These are phyloP conservation scores for Casuarina cunninghamiana DNA, from an alignment of 306 rosid species.

Conservation along the genomic window DNA sequence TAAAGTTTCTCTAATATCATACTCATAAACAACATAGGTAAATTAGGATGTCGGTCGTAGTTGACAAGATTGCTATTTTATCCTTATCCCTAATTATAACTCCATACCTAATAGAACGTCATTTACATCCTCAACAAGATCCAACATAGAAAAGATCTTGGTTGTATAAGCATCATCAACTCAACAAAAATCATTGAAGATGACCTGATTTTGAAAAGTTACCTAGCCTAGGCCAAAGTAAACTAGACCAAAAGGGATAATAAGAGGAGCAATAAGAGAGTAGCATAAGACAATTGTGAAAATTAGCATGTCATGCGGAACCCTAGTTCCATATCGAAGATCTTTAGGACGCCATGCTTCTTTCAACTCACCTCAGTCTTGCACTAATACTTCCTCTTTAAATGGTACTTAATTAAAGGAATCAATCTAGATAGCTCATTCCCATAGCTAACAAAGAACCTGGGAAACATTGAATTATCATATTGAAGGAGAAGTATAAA, in stretches of 20 bases:
- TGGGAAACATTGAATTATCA: slow-evolving; percentile 28
- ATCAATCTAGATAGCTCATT: slow-evolving; percentile 82
- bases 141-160: too few species aligned
- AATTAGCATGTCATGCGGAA: slow-evolving; percentile 82
- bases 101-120: too few species aligned
- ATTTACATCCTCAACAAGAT: too few species aligned
- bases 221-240: slow-evolving; percentile 94
- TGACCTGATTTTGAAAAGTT: slow-evolving; percentile 88
- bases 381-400: slow-evolving; percentile 82
- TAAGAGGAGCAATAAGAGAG: slow-evolving; percentile 81
- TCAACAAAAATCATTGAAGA: slow-evolving; percentile 13
- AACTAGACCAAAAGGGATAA: slow-evolving; percentile 76
- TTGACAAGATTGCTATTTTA: too few species aligned
- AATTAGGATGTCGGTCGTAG: too few species aligned
- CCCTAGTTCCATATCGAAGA: slow-evolving; percentile 77
- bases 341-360: slow-evolving; percentile 91
- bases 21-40: too few species aligned
- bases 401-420: slow-evolving; percentile 84
- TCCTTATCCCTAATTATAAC: too few species aligned
- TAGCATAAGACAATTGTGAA: slow-evolving; percentile 78
- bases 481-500: slow-evolving; percentile 19
- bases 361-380: slow-evolving; percentile 85
- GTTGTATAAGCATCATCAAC: not conserved
- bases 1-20: too few species aligned
- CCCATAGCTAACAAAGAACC: slow-evolving; percentile 93